Conservation (phyloP, 129 eudicot species). For the Centaurea solstitialis region DNA sequence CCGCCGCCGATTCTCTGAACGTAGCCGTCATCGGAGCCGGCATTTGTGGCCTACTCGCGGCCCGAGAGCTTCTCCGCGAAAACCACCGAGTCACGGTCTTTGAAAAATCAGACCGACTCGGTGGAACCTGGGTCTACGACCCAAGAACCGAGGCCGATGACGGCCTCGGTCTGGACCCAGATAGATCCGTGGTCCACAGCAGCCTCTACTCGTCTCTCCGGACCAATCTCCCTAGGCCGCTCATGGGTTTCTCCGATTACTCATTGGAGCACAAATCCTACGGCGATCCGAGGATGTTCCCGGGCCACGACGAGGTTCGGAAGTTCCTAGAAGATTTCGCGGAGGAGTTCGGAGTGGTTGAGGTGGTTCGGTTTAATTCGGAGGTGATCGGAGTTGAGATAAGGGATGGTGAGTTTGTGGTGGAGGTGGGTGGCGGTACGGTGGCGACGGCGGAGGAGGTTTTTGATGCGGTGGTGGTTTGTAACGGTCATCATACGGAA, state of each 20-base stretch:
- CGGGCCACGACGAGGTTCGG: slow-evolving; percentile 71
- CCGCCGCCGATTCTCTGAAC: slow-evolving; percentile 33
- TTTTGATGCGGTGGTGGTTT: slow-evolving; percentile 77
- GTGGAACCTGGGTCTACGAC: slow-evolving; percentile 80
- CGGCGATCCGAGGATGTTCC: slow-evolving; percentile 54
- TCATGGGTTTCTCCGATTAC: slow-evolving; percentile 68
- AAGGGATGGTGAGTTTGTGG: slow-evolving; percentile 37
- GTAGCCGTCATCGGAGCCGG: slow-evolving; percentile 89
- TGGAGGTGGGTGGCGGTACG: slow-evolving; percentile 35
- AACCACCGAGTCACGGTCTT: slow-evolving; percentile 58
- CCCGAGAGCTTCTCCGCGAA: slow-evolving; percentile 61
- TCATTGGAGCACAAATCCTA: slow-evolving; percentile 40
- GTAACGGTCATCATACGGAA: slow-evolving; percentile 56
- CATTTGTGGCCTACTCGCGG: slow-evolving; percentile 45
- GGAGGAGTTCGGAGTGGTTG: slow-evolving; percentile 39
- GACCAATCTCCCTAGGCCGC: slow-evolving; percentile 66
- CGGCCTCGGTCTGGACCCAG: slow-evolving; percentile 41
- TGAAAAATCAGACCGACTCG: slow-evolving; percentile 47
- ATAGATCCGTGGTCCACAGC: slow-evolving; percentile 55
- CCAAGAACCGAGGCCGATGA: slow-evolving; percentile 51
- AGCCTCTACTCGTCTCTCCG: slow-evolving; percentile 72
- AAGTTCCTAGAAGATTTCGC: slow-evolving; percentile 56
- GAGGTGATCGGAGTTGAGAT: slow-evolving; percentile 54
- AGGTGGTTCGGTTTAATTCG: slow-evolving; percentile 45
- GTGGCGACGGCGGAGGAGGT: slow-evolving; percentile 20